phyloP scores from a whole-genome alignment of 2,329 filamentous ascomycete species.

The Ophiostoma ulmi region DNA sequence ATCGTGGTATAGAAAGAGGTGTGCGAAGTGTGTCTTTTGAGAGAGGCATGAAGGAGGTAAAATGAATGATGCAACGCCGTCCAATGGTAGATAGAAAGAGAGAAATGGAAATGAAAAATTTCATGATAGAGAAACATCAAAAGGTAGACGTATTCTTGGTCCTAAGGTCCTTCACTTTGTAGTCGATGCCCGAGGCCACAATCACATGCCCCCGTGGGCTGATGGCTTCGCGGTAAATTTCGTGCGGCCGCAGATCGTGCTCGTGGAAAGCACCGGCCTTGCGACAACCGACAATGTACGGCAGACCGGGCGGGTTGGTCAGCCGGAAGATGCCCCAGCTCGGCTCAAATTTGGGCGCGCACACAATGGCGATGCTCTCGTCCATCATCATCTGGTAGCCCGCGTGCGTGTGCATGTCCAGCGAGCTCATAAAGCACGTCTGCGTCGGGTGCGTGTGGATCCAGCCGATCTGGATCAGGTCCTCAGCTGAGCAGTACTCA shows the following conservation, averaged over 20 bases:
- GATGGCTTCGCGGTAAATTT: constrained; percentile 72
- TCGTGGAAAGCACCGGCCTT: constrained; percentile 81
- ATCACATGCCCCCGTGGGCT: constrained; percentile 64
- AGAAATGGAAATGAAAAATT: constrained; percentile 30
- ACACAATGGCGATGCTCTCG: constrained; percentile 95
- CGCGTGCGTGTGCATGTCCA: constrained; percentile 88
- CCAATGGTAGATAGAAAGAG: constrained; percentile 20
- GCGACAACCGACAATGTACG: constrained; percentile 74
- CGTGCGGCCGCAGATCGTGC: constrained; percentile 47
- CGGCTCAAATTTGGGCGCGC: constrained; percentile 70
- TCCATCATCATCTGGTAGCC: constrained; percentile 96
- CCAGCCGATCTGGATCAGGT: constrained; percentile 86
- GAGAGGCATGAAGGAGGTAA: not conserved
- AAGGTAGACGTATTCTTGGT: not conserved
- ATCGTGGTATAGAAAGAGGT: not conserved
- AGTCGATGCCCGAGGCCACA: constrained; percentile 61
- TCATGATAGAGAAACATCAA: not conserved
- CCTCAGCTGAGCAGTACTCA: constrained; percentile 80
- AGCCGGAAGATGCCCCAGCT: constrained; percentile 90
- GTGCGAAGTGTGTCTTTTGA: not conserved
- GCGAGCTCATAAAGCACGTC: constrained; percentile 94
- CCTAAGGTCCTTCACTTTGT: constrained; percentile 52
- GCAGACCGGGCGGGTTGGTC: constrained; percentile 85
- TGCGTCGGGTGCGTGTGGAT: constrained; percentile 97
- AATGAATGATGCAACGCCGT: constrained; percentile 2